Base-by-base conservation (phyloP, 2,329 filamentous ascomycete genomes). In the Hymenoscyphus fructigenus region DNA sequence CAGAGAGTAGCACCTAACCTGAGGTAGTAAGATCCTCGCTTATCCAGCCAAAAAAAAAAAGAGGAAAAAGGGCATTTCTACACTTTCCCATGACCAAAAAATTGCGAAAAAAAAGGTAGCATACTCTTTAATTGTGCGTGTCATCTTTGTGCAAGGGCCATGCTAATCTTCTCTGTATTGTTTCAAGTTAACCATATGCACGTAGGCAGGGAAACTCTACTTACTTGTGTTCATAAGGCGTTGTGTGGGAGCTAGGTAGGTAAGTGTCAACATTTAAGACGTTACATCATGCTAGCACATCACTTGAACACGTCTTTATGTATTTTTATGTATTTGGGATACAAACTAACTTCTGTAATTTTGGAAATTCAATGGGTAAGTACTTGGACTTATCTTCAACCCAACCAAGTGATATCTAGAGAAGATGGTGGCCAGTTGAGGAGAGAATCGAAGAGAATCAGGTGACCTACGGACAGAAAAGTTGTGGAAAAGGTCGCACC, bases 141-240 rank as follows among this genome's bases (percentile, higher is more conserved):
- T 53, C 47, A 53, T 53, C 47, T 23, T 53, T 53, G 47, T 53
- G 47, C 47, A 53, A 23, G 47, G 47, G 47, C 47, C 47, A 53
- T 53, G 47, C 47, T 53, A 53, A 53, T 53, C 47, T 53, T 53
- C 47, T 53, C 47, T 53, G 47, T 53, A 53, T 26, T 23, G 9
- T 53, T 53, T 26, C 47, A 26, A 53, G 20, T 53, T 53, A 20
- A 53, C 47, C 47, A 26, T 10, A 14, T 53, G 47, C 47, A 20
- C 47, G 47, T 23, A 53, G 20, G 47, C 47, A 23, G 14, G 2
- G 23, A 23, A 5, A 1, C 1, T 1, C 26, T 53, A 5, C 10
- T 26, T 26, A 23, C 15, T 53, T 26, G 47, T 53, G 12, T 53
- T 26, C 20, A 26, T 26, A 53, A 53, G 6, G 7, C 23, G 20